Base-by-base conservation (phyloP, 2,329 filamentous ascomycete species). In the Scolecobasidium constrictum region DNA sequence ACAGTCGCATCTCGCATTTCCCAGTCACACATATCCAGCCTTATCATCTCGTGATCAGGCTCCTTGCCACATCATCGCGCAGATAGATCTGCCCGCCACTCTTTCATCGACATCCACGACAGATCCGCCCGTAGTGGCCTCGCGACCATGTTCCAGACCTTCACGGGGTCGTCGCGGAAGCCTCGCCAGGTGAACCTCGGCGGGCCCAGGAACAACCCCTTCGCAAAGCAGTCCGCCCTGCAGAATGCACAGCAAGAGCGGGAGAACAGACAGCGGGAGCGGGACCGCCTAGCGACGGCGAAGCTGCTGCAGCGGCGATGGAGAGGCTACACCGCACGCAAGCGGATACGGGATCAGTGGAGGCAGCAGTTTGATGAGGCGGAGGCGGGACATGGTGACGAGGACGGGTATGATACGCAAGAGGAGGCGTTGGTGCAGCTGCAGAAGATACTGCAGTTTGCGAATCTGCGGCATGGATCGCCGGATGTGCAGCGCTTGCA, bases 111-210 rank as follows among this genome's bases (percentile, higher is more conserved):
- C 26, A 31, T 31, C 26, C 26, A 31, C 26, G 26, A 11, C 11
- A 17, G 7, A 11, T 11, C 16, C n/a, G 9, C n/a, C 26, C 26
- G 26, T n/a, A n/a, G 9, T 31, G 26, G 9, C 9, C 9, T 31
- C 9, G n/a, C 19, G 26, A 44, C 33, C 52, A 95, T 95, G 90
- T 93, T 92, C 66, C 81, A 83, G 48, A 87, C 83, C 42, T 98
- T 98, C 66, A 92, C 85, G 18, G 92, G 92, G 53, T 85, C 68
- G 63, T 85, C 86, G 53, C 81, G 86, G 56, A 83, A 85, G 51
- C 81, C 83, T 48, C 81, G 92, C 50, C 88, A 95, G 60, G 86
- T 96, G 58, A 95, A 96, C 64, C 80, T 98, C 48, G 92, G 86
- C 51, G 92, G 87, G 48, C 82, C 88, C 52, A 77, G 77, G 50